Conservation (phyloP, 2,329 filamentous ascomycete genomes). For the Colletotrichum tropicale region DNA sequence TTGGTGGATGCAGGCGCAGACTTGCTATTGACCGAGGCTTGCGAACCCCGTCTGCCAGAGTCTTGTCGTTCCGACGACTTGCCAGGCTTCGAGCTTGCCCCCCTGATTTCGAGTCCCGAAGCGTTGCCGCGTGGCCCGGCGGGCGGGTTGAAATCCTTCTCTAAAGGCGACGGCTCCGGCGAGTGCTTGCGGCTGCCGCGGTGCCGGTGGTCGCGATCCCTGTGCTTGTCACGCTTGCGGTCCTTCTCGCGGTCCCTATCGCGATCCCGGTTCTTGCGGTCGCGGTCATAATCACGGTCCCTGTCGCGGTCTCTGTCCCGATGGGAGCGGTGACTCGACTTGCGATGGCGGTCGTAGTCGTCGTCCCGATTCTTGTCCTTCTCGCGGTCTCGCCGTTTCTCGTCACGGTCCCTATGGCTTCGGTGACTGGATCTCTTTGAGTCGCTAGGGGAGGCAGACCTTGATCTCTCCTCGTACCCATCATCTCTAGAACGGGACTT, state of each 20-base stretch:
- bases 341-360: slow-evolving; percentile 47
- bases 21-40: slow-evolving; percentile 32
- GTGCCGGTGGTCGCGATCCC: slow-evolving; percentile 42
- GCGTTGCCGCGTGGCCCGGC: slow-evolving; percentile 37
- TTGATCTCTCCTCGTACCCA: slow-evolving; percentile 59
- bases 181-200: slow-evolving; percentile 35
- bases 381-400: slow-evolving; percentile 45
- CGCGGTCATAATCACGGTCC: slow-evolving; percentile 38
- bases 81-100: slow-evolving; percentile 28
- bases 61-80: slow-evolving; percentile 25
- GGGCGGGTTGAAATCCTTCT: slow-evolving; percentile 46
- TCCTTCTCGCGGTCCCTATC: slow-evolving; percentile 30
- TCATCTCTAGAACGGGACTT: slow-evolving; percentile 35
- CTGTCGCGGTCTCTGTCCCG: slow-evolving; percentile 46
- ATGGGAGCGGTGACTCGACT: slow-evolving; percentile 44
- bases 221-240: slow-evolving; percentile 41
- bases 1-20: slow-evolving; percentile 30
- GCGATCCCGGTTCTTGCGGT: slow-evolving; percentile 41
- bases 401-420: slow-evolving; percentile 62
- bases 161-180: slow-evolving; percentile 33
- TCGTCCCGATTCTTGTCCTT: slow-evolving; percentile 51
- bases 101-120: slow-evolving; percentile 42
- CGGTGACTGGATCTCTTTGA: slow-evolving; percentile 62
- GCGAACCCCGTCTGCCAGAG: slow-evolving; percentile 38
- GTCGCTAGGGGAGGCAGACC: slow-evolving; percentile 68